Evolutionary conservation across 139 green algal genomes (phyloP), one percentile per base, ranked within the genome.

Genomic region (Gonium pectorale): DNA sequence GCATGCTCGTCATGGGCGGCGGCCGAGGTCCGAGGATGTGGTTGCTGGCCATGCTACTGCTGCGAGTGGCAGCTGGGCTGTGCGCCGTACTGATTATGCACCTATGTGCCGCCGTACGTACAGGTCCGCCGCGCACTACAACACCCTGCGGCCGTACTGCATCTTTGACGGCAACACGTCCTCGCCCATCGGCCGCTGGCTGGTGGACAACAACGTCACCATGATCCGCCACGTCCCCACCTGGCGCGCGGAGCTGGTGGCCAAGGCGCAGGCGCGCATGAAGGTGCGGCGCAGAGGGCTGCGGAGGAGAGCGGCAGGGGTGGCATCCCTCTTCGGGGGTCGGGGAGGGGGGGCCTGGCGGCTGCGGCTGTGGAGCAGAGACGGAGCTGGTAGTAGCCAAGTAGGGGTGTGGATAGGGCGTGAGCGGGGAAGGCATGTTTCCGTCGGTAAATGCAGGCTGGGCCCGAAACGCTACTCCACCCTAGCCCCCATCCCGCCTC

Each of bases 141-240:
- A 37, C 46, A 68, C 79, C 29, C 66, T 91, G 21, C 80, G 78
- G 71, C 83, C 83, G 0, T 86, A 86, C 72, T 91, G 87, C 87
- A 80, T 91, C 59, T 91, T 91, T 46, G 35, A 67, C 22, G 87
- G 87, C 51, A 67, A 91, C 80, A 63, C 71, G 56, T 37, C 29
- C 22, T 78, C 60, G 27, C 11, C 52, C 59, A 86, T 89, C 52
- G 70, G 44, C 41, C 31, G 44, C 33, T 91, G 82, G 82, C 70
- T 91, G 41, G 33, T 51, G 17, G 51, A 64, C 24, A 63, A 85
- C 52, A 80, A 80, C 63, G 83, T 91, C 29, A 85, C 78, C 27
- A 49, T 91, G 29, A 88, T 91, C 52, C 63, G 56, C 29, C 87
- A 91, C 44, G 71, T 86, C 41, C 87, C 83, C 29, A 67, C 59